Evolutionary conservation across 305 asterid species (phyloP).

Genomic region (Stenogyne calaminthoides): DNA sequence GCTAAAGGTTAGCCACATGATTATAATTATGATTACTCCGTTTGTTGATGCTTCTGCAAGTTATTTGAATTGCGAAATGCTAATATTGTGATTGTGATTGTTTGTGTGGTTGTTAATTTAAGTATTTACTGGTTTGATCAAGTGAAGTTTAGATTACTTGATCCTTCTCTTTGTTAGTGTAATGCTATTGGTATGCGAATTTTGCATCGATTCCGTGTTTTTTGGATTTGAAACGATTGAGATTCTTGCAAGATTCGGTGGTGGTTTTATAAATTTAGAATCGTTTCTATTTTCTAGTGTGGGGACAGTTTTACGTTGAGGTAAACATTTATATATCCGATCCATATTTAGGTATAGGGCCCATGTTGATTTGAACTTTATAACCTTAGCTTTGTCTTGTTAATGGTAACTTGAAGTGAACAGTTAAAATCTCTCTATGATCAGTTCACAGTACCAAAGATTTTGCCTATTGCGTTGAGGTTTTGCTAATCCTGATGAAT

Average conservation of each 20-base stretch:
- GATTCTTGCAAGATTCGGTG: slow-evolving; percentile 7
- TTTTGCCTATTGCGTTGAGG: not conserved
- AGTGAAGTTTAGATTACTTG: not conserved
- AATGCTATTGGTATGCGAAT: slow-evolving; percentile 14
- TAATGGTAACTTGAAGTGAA: not conserved
- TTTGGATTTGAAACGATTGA: slow-evolving; percentile 2
- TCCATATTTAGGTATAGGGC: not conserved
- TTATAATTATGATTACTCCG: not conserved
- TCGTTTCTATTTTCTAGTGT: slow-evolving; percentile 15
- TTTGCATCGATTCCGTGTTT: slow-evolving; percentile 3
- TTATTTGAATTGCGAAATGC: not conserved
- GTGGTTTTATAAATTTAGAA: not conserved
- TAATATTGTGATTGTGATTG: not conserved
- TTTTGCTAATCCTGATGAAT: not conserved
- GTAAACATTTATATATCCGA: not conserved
- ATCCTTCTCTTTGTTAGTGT: not conserved
- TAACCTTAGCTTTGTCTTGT: not conserved
- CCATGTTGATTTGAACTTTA: not conserved
- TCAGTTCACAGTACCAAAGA: not conserved
- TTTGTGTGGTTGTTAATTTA: not conserved
- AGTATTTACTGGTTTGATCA: not conserved
- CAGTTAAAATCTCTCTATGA: not conserved
- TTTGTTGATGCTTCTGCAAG: not conserved
- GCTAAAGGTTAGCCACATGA: slow-evolving; percentile 42
- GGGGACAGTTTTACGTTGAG: slow-evolving; percentile 5